A percentile compares a stretch with the other conserved stretches of the same genome.
Evolutionary conservation across 2,329 filamentous ascomycete genomes (phyloP).

Genomic region (Penicillium polonicum): DNA sequence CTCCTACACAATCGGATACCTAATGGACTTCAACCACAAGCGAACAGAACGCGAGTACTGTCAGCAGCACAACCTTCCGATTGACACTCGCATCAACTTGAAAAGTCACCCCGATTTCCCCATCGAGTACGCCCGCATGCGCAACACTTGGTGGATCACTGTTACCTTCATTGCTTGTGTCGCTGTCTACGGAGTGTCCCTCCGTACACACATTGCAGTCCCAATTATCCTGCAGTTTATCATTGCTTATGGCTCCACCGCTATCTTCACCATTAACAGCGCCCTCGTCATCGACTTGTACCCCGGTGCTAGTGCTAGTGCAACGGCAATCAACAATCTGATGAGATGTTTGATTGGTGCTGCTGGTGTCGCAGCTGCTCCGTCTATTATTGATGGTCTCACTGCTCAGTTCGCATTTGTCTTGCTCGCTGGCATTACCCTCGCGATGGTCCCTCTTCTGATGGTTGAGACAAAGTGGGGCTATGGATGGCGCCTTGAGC

Average conservation of each 20-base stretch:
- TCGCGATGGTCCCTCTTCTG: slow-evolving; percentile 26
- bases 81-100: slow-evolving; percentile 28
- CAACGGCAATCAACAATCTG: slow-evolving; percentile 40
- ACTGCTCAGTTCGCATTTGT: slow-evolving; percentile 31
- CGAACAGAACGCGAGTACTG: slow-evolving; percentile 35
- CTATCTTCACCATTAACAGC: slow-evolving; percentile 37
- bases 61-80: slow-evolving; percentile 29
- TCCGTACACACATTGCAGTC: slow-evolving; percentile 32
- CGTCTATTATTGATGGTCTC: slow-evolving; percentile 35
- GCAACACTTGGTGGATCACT: slow-evolving; percentile 44
- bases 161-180: slow-evolving; percentile 38
- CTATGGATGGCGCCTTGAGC: slow-evolving; percentile 28
- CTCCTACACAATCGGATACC: slow-evolving; percentile 42
- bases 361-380: slow-evolving; percentile 32
- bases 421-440: slow-evolving; percentile 30
- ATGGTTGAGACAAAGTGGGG: slow-evolving; percentile 29
- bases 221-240: slow-evolving; percentile 42
- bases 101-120: slow-evolving; percentile 42
- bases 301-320: slow-evolving; percentile 35
- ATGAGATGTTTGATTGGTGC: slow-evolving; percentile 40
- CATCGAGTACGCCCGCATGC: slow-evolving; percentile 40
- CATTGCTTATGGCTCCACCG: slow-evolving; percentile 37
- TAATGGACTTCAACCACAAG: slow-evolving; percentile 46
- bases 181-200: slow-evolving; percentile 34
- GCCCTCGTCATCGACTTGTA: slow-evolving; percentile 42